phyloP scores from a whole-genome alignment of 352 stramenopile genomes.

The Globisporangium spinosum region DNA sequence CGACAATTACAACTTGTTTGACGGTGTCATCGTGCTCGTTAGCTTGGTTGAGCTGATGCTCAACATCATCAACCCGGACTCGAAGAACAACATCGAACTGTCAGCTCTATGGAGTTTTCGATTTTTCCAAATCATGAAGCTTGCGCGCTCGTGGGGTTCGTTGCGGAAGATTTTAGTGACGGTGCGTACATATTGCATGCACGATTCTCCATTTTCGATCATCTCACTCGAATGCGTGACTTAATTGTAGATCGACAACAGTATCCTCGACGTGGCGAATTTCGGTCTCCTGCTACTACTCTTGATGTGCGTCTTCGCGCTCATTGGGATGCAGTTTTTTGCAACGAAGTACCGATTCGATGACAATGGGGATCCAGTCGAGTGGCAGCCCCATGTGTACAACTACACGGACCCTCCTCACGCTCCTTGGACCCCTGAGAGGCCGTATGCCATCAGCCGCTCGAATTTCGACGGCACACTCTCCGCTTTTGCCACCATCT shows the following conservation, averaged over 20 bases:
- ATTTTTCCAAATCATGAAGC: constrained; percentile 87
- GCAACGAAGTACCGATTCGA: constrained; percentile 85
- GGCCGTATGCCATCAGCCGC: constrained; percentile 33
- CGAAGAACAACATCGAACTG: constrained; percentile 44
- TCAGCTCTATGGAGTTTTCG: constrained; percentile 77
- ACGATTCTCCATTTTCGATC: not conserved
- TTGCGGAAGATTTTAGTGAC: constrained; percentile 81
- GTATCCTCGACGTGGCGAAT: constrained; percentile 78
- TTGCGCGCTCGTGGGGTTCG: constrained; percentile 87
- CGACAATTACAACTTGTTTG: constrained; percentile 59
- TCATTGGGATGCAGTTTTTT: constrained; percentile 81
- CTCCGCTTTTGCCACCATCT: constrained; percentile 66
- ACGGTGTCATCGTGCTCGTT: constrained; percentile 50
- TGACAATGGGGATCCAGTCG: constrained; percentile 25
- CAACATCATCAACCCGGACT: constrained; percentile 24
- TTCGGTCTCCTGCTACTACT: constrained; percentile 87
- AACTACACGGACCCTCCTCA: constrained; percentile 35
- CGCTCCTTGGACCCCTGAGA: constrained; percentile 38
- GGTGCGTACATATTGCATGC: constrained; percentile 17
- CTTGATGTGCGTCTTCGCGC: constrained; percentile 87
- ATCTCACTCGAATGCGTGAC: not conserved
- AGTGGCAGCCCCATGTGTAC: constrained; percentile 41
- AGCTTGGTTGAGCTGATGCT: constrained; percentile 42
- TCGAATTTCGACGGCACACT: constrained; percentile 63
- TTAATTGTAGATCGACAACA: constrained; percentile 49